Evolutionary conservation across 2,329 filamentous ascomycete genomes (phyloP), one percentile per base, ranked within the genome.

Genomic region (Gnomoniopsis sp.): DNA sequence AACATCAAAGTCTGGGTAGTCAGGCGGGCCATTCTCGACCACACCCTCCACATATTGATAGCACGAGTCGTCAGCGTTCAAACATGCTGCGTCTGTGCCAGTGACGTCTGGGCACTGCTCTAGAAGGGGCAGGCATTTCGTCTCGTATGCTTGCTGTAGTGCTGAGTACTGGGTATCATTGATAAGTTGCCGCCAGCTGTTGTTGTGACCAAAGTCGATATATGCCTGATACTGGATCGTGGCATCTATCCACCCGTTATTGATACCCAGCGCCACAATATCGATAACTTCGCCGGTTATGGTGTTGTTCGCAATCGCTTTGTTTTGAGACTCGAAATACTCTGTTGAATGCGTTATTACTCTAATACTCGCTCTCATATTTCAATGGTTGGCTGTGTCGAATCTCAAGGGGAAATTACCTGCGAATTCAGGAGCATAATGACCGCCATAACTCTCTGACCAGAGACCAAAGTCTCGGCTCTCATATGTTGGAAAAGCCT

Each of bases 161-260:
- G 64, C 61, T 12, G 64, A 66, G 41, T 71, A 65, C 46, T 71
- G 65, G 2, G 70, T 64, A 7, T 63, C 60, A 19, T 69, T 69
- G 65, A 79, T 78, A 22, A 79, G 66, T 17, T 69, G 65, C 26
- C 71, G 71, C 65, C 79, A 79, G 17, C 71, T 65, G 58, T 74
- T 73, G 55, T 68, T 68, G 50, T 65, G 63, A 22, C 63, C 65
- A 53, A 66, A 73, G 53, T 71, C 67, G 30, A 72, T 66, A 49
- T 70, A 67, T 6, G 67, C 62, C 51, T 64, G 62, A 49, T 68
- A 64, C 56, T 67, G 66, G 26, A 68, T 61, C 3, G 57, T 55
- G 23, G 59, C 56, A 41, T 65, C 63, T 41, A 64, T 67, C 65
- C 66, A 72, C 36, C 70, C 71, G 41, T 74, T 73, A 56, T 69